Conservation (phyloP, 139 green algal genomes). For the Chlamydomonas urium region DNA sequence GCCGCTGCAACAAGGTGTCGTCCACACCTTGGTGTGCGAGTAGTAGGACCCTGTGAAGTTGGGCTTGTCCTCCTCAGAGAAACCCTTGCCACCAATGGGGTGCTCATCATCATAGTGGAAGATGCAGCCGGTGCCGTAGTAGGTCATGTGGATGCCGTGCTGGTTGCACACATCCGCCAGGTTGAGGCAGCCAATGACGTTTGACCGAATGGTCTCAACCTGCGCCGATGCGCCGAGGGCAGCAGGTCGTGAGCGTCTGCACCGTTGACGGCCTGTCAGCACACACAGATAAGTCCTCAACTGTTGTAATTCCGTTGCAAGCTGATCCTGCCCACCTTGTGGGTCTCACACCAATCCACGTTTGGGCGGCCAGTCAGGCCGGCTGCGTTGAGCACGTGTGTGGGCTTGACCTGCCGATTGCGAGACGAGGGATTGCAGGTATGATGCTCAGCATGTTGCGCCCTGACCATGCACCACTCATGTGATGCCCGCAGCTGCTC, state of each 20-base stretch:
- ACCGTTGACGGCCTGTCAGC: no score
- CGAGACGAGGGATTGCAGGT: neutral
- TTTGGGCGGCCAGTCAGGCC: slow-evolving; percentile 94
- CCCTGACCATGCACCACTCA: no score
- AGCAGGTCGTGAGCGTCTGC: neutral
- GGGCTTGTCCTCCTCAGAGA: slow-evolving; percentile 88
- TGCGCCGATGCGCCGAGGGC: slow-evolving; percentile 31
- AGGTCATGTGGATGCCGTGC: slow-evolving; percentile 85
- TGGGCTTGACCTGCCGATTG: slow-evolving; percentile 76
- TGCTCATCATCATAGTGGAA: slow-evolving; percentile 94
- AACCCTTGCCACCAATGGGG: slow-evolving; percentile 79
- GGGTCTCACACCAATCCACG: slow-evolving; percentile 97
- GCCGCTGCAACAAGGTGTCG: no score
- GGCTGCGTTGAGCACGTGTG: slow-evolving; percentile 92
- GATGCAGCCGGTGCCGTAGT: slow-evolving; percentile 97
- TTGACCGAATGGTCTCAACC: slow-evolving; percentile 89
- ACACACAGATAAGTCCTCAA: no score
- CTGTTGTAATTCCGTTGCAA: neutral
- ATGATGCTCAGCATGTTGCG: no score
- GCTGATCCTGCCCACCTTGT: slow-evolving; percentile 64
- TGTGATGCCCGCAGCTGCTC: no score
- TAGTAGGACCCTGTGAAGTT: slow-evolving; percentile 99
- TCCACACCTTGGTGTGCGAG: slow-evolving; percentile 88
- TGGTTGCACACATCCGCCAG: slow-evolving; percentile 75
- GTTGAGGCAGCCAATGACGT: slow-evolving; percentile 92